Conservation (phyloP, 2,329 filamentous ascomycete species). For the Rutstroemia sydowiana region DNA sequence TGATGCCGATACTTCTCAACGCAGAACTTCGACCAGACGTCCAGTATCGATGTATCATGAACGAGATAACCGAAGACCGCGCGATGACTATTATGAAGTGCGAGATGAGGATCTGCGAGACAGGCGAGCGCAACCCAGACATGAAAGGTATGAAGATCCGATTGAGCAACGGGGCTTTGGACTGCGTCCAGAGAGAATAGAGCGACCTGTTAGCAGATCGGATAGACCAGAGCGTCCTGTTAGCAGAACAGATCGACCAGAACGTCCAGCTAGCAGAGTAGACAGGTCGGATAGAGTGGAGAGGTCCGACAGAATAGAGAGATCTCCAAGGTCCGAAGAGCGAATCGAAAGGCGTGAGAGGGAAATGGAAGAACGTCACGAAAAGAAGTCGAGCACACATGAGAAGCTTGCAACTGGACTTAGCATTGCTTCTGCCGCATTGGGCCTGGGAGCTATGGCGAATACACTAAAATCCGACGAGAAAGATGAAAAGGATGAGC, state of each 20-base stretch:
- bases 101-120: conserved; percentile 22
- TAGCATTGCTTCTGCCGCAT: conserved; percentile 28
- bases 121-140: conserved; percentile 13
- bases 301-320: conserved; percentile 10
- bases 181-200: conserved; percentile 18
- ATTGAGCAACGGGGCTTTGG: conserved; percentile 21
- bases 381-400: conserved; percentile 19
- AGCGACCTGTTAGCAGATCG: too few relatives aligned
- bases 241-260: conserved; percentile 6
- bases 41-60: conserved; percentile 26
- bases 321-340: conserved; percentile 12
- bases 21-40: conserved; percentile 26
- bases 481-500: conserved; percentile 22
- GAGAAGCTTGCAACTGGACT: conserved; percentile 28
- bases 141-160: conserved; percentile 25
- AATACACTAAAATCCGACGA: conserved; percentile 23
- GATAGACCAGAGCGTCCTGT: background rate
- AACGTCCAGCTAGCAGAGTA: background rate
- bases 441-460: conserved; percentile 28
- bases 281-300: conserved; percentile 13
- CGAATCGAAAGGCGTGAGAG: conserved; percentile 11
- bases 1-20: conserved; percentile 27
- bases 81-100: conserved; percentile 28
- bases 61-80: conserved; percentile 12
- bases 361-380: conserved; percentile 5